These are phyloP conservation scores for Haplosporangium gracile DNA, from an alignment of 192 early-diverging fungal species.

Conservation along the genomic window DNA sequence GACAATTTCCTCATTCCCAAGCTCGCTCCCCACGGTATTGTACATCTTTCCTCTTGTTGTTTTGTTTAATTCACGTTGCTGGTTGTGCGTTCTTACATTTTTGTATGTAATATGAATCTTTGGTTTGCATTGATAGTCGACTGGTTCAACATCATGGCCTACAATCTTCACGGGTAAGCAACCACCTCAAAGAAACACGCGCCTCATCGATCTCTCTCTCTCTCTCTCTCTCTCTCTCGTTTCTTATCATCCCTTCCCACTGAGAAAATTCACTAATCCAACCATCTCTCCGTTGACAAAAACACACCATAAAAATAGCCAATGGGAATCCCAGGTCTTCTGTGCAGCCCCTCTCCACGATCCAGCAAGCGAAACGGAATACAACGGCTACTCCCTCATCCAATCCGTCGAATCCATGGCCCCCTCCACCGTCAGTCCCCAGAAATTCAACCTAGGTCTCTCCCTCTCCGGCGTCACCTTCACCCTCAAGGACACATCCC, in stretches of 20 bases:
- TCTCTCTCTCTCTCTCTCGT: not conserved
- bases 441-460: conserved; percentile 43
- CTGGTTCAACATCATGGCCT: conserved; percentile 48
- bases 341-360: conserved; percentile 36
- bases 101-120: not conserved
- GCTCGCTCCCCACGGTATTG: conserved; percentile 20
- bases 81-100: not conserved
- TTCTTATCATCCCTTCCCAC: too few relatives aligned
- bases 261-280: too few relatives aligned
- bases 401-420: conserved; percentile 38
- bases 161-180: conserved; percentile 39
- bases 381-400: conserved; percentile 30
- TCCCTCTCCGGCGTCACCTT: conserved; percentile 40
- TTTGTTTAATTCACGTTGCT: not conserved
- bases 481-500: conserved; percentile 25
- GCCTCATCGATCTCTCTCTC: not conserved
- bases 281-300: not conserved
- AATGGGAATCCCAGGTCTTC: conserved; percentile 34
- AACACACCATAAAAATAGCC: not conserved
- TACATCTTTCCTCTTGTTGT: not conserved
- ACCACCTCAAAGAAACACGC: not conserved
- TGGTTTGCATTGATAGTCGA: conserved; percentile 1
- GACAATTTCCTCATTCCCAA: conserved; percentile 31
- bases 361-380: conserved; percentile 19
- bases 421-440: conserved; percentile 30